A percentile compares a stretch with the other conserved stretches of the same genome.
These are phyloP conservation scores for Aspergillus sclerotiicarbonarius DNA, from an alignment of 495 filamentous ascomycete genomes.

Conservation along the genomic window DNA sequence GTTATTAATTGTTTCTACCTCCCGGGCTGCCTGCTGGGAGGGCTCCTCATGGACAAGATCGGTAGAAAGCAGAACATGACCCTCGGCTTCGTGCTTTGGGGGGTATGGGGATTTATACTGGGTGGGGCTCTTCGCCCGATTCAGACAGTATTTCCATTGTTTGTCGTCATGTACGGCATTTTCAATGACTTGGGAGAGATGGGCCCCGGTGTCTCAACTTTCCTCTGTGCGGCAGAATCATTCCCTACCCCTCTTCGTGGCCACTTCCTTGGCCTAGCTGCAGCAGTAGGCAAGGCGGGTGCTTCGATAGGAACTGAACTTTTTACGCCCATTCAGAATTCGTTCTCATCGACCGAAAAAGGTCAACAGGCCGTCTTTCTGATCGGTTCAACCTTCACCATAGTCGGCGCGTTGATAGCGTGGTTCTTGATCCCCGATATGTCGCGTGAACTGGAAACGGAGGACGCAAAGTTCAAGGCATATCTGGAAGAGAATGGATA, in stretches of 20 bases:
- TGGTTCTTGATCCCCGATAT: slow-evolving; percentile 50
- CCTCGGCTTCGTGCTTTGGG: slow-evolving; percentile 41
- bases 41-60: slow-evolving; percentile 46
- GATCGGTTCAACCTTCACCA: slow-evolving; percentile 43
- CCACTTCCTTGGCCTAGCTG: slow-evolving; percentile 48
- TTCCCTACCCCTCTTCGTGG: slow-evolving; percentile 52
- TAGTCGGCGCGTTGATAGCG: slow-evolving; percentile 38
- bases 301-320: slow-evolving; percentile 48
- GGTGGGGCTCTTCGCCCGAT: slow-evolving; percentile 44
- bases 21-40: slow-evolving; percentile 48
- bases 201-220: slow-evolving; percentile 48
- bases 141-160: slow-evolving; percentile 45
- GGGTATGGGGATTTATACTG: slow-evolving; percentile 46
- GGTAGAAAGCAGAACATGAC: slow-evolving; percentile 48
- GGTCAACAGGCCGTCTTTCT: slow-evolving; percentile 48
- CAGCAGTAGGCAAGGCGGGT: slow-evolving; percentile 49
- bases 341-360: slow-evolving; percentile 32
- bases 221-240: slow-evolving; percentile 44
- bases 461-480: slow-evolving; percentile 42
- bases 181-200: slow-evolving; percentile 48
- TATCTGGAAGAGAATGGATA: slow-evolving; percentile 47
- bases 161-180: slow-evolving; percentile 52
- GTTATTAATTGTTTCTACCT: slow-evolving; percentile 51
- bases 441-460: slow-evolving; percentile 42
- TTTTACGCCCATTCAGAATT: slow-evolving; percentile 44